Evolutionary conservation across 2,329 filamentous ascomycete species (phyloP).

Genomic region (Lachnellula suecica): DNA sequence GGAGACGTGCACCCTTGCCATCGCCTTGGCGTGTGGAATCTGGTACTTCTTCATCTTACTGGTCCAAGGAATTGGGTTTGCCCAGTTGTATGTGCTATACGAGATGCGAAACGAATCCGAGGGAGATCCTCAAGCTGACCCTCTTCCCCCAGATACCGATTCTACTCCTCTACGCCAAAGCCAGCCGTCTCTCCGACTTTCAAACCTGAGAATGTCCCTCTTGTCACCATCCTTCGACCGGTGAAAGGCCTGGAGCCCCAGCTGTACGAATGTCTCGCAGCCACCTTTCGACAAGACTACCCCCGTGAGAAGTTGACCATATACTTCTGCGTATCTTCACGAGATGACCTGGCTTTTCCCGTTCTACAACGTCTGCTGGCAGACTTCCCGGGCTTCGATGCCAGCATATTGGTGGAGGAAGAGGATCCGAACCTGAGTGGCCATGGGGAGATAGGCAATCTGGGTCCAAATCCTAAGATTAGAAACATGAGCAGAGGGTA

Average conservation of each 20-base stretch:
- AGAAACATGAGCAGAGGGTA: constrained; percentile 94
- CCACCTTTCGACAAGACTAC: constrained; percentile 82
- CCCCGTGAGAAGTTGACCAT: constrained; percentile 74
- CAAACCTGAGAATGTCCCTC: constrained; percentile 59
- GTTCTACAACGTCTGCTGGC: constrained; percentile 68
- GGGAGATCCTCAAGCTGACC: constrained; percentile 2
- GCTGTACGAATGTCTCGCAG: constrained; percentile 88
- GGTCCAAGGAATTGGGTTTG: constrained; percentile 56
- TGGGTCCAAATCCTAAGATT: constrained; percentile 98
- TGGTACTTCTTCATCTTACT: constrained; percentile 54
- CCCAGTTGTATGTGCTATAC: constrained; percentile 47
- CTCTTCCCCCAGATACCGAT: constrained; percentile 44
- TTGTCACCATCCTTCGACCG: constrained; percentile 88
- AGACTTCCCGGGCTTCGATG: constrained; percentile 73
- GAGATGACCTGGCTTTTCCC: constrained; percentile 73
- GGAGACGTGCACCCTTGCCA: constrained; percentile 20
- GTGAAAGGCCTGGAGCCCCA: constrained; percentile 89
- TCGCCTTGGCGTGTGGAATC: constrained; percentile 48
- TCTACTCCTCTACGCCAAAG: constrained; percentile 50
- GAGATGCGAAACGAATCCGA: background rate
- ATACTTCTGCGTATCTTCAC: constrained; percentile 77
- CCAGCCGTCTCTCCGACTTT: constrained; percentile 52
- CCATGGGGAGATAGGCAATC: constrained; percentile 48
- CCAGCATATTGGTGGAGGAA: constrained; percentile 74
- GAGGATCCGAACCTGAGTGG: constrained; percentile 72